phyloP scores from a whole-genome alignment of 495 filamentous ascomycete species.

The Aspergillus leporis region DNA sequence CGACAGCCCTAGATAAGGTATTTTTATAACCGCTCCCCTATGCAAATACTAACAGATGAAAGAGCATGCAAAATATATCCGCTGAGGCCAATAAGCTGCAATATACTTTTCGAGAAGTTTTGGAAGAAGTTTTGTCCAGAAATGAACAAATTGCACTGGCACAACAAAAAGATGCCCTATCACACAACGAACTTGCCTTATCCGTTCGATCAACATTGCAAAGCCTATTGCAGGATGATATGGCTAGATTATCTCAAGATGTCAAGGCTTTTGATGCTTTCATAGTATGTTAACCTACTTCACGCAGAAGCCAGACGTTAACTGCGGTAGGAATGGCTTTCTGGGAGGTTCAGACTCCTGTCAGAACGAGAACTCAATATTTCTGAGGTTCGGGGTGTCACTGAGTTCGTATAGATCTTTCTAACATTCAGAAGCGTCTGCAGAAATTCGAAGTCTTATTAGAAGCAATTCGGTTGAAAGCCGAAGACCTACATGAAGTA shows the following conservation, averaged over 20 bases:
- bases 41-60: constrained; percentile 12
- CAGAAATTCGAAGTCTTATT: constrained; percentile 36
- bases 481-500: constrained; percentile 34
- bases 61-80: constrained; percentile 40
- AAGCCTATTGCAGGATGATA: constrained; percentile 28
- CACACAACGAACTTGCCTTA: constrained; percentile 34
- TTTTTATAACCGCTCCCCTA: background rate
- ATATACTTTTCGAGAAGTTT: constrained; percentile 26
- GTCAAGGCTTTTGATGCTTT: constrained; percentile 35
- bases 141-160: constrained; percentile 24
- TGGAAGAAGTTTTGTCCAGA: constrained; percentile 35
- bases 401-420: background rate
- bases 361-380: constrained; percentile 35
- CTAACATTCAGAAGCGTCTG: constrained; percentile 38
- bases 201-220: constrained; percentile 28
- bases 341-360: constrained; percentile 27
- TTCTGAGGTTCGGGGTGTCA: constrained; percentile 30
- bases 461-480: constrained; percentile 34
- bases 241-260: constrained; percentile 26
- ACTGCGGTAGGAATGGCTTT: constrained; percentile 34
- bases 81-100: constrained; percentile 32
- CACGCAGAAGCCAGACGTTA: background rate
- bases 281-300: constrained; percentile 23
- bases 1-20: constrained; percentile 36
- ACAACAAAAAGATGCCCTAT: constrained; percentile 26